These are phyloP conservation scores for Aspergillus sp. DNA, from an alignment of 2,329 filamentous ascomycete species.

Conservation along the genomic window DNA sequence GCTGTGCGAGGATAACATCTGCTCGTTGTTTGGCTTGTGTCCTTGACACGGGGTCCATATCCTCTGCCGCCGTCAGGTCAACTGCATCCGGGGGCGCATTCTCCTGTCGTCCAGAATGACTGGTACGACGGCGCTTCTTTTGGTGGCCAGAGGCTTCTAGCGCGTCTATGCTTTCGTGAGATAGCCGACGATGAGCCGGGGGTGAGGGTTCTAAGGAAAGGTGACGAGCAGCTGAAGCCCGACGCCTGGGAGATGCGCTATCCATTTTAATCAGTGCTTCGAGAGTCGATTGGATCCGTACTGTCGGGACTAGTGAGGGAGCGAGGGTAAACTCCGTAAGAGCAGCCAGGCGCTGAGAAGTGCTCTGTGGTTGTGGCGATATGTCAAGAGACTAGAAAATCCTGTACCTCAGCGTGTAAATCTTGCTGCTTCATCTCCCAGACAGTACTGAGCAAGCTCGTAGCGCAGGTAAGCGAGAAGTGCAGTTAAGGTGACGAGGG, in stretches of 20 bases:
- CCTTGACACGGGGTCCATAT: constrained; percentile 43
- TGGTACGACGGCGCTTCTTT: constrained; percentile 21
- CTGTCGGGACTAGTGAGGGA: background rate
- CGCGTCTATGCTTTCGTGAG: background rate
- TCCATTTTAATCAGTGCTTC: background rate
- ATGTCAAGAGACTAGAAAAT: background rate
- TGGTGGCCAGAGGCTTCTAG: background rate
- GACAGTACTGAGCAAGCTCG: background rate
- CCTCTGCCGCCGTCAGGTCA: constrained; percentile 52
- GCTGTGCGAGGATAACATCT: constrained; percentile 53
- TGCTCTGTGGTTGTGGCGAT: background rate
- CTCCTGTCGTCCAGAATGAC: constrained; percentile 2
- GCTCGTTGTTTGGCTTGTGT: constrained; percentile 55
- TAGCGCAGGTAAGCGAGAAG: background rate
- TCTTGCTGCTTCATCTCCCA: background rate
- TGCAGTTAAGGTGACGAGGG: background rate
- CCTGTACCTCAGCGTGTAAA: background rate
- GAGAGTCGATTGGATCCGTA: background rate
- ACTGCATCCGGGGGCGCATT: constrained; percentile 48
- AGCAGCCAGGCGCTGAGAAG: background rate
- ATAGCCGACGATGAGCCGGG: background rate
- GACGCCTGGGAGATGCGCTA: background rate
- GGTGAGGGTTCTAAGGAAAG: background rate
- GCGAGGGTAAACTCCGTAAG: background rate
- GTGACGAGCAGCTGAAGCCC: background rate